Evolutionary conservation across 371 early-diverging fungal species (phyloP).

Genomic region (Mortierella sp.): DNA sequence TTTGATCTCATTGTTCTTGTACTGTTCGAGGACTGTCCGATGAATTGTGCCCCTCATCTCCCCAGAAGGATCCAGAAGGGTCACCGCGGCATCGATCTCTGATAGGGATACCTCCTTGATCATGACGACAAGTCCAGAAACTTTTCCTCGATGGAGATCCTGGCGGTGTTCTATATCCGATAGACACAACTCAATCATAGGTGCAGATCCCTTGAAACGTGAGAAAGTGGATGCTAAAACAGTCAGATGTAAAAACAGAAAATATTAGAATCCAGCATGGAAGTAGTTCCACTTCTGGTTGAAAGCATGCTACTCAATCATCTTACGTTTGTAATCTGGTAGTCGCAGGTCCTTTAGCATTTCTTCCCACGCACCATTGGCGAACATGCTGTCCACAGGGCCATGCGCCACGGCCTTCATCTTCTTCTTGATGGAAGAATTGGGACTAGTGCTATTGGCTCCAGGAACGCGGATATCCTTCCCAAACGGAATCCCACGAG

Average conservation of each 20-base stretch:
- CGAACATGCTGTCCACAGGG: slow-evolving; percentile 47
- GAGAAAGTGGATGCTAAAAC: slow-evolving; percentile 34
- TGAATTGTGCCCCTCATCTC: slow-evolving; percentile 51
- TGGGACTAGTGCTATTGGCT: slow-evolving; percentile 10
- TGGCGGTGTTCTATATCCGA: slow-evolving; percentile 34
- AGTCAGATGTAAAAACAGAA: not conserved
- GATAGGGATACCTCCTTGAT: slow-evolving; percentile 33
- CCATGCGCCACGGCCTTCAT: slow-evolving; percentile 31
- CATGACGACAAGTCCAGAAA: slow-evolving; percentile 30
- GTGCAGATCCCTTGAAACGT: slow-evolving; percentile 15
- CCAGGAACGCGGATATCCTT: slow-evolving; percentile 7
- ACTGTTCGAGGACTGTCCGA: slow-evolving; percentile 33
- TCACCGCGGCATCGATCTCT: slow-evolving; percentile 49
- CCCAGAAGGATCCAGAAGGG: slow-evolving; percentile 46
- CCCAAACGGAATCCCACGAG: slow-evolving; percentile 32
- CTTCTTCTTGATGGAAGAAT: slow-evolving; percentile 33
- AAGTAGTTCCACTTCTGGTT: too few relatives aligned
- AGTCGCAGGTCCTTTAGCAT: slow-evolving; percentile 21
- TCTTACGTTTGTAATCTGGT: slow-evolving; percentile 46
- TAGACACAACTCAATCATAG: slow-evolving; percentile 18
- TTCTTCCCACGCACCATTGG: slow-evolving; percentile 34
- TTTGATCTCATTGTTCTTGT: slow-evolving; percentile 51
- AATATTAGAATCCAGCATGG: not conserved
- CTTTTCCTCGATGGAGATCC: slow-evolving; percentile 30
- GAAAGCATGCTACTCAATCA: too few relatives aligned